Conservation (phyloP, 2,329 filamentous ascomycete genomes). For the Diaporthe sp. region DNA sequence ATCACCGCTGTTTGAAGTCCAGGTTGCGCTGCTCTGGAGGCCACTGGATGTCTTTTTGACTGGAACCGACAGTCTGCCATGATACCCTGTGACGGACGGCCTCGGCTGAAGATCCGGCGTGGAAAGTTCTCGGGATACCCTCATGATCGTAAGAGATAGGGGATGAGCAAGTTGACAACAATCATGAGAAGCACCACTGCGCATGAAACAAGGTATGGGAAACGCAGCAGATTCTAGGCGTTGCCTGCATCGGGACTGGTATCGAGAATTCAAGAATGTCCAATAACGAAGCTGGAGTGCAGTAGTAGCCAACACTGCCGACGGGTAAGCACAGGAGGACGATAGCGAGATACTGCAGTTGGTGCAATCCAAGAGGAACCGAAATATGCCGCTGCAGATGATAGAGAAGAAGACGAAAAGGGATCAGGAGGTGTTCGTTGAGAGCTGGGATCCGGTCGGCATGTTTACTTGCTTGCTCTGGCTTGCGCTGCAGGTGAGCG, state of each 20-base stretch:
- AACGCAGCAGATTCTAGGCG: constrained; percentile 11
- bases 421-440: constrained; percentile 5
- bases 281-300: constrained; percentile 35
- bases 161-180: constrained; percentile 22
- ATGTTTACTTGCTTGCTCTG: constrained; percentile 23
- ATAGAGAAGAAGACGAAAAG: constrained; percentile 10
- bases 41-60: constrained; percentile 38
- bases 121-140: constrained; percentile 26
- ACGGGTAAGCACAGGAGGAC: constrained; percentile 36
- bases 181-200: constrained; percentile 18
- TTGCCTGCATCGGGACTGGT: not conserved
- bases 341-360: constrained; percentile 34
- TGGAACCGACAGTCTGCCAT: constrained; percentile 27
- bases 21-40: constrained; percentile 62
- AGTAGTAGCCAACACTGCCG: constrained; percentile 33
- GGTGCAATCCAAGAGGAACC: constrained; percentile 28
- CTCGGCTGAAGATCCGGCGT: constrained; percentile 39
- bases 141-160: constrained; percentile 21
- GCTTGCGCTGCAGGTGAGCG: not conserved
- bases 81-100: constrained; percentile 35
- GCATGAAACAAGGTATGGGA: constrained; percentile 21
- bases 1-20: constrained; percentile 69
- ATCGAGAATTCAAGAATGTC: constrained; percentile 33
- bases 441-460: not conserved
- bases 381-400: constrained; percentile 16